Evolutionary conservation across 1,284 basidiomycete genomes (phyloP).

Genomic region (Cryptococcus sp.): DNA sequence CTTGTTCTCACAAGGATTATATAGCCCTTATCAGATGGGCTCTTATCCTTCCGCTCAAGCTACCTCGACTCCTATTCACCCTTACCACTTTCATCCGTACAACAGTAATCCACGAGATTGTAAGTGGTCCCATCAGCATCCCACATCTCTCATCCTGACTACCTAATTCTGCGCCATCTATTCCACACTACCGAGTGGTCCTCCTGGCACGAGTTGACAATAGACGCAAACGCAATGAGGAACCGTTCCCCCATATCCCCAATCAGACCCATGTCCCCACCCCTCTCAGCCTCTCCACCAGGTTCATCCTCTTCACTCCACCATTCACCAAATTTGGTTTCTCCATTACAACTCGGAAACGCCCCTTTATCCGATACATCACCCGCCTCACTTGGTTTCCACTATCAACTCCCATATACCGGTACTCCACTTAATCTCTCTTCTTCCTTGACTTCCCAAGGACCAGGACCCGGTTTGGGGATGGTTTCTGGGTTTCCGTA

Average conservation of each 20-base stretch:
- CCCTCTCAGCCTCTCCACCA: constrained; percentile 8
- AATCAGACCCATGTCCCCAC: constrained; percentile 2
- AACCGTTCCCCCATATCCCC: neutral
- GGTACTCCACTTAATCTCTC: constrained; percentile 9
- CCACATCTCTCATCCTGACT: no score
- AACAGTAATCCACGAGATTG: neutral
- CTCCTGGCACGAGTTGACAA: neutral
- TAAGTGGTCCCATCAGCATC: no score
- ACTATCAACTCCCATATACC: neutral
- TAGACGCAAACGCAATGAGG: neutral
- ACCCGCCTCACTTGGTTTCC: neutral
- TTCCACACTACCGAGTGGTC: neutral
- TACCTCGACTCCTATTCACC: neutral
- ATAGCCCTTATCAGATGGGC: no score
- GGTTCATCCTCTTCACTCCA: constrained; percentile 1
- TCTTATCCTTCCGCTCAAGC: no score
- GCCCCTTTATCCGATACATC: neutral
- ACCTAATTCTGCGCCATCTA: no score
- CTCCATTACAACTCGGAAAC: neutral
- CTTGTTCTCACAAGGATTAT: no score
- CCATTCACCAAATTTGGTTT: neutral
- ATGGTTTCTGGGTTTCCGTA: constrained; percentile 21
- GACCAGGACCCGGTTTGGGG: constrained; percentile 10
- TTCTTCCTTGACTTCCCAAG: constrained; percentile 4
- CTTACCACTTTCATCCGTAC: constrained; percentile 1